Percentiles rank a stretch among this genome's conserved stretches.
phyloP scores from a whole-genome alignment of 306 rosid species.

The Glycine soja region DNA sequence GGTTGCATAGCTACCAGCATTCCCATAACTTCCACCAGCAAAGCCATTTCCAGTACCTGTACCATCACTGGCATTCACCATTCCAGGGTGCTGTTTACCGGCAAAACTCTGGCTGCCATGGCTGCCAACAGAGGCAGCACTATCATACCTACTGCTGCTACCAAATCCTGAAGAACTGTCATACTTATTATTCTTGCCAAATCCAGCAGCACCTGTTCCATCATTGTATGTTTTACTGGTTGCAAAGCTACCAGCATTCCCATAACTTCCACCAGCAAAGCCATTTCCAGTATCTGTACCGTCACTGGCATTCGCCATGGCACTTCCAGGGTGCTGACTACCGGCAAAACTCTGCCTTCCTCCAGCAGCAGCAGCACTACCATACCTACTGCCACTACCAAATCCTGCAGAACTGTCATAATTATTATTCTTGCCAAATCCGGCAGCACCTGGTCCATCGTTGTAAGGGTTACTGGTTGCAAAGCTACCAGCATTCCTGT shows the following conservation, averaged over 20 bases:
- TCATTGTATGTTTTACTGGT: neutral
- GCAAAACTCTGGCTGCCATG: constrained; percentile 26
- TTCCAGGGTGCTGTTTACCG: constrained; percentile 34
- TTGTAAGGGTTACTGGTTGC: constrained; percentile 22
- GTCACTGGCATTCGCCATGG: constrained; percentile 32
- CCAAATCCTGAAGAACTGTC: constrained; percentile 24
- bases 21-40: constrained; percentile 13
- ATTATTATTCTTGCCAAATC: constrained; percentile 34
- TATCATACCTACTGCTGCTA: neutral
- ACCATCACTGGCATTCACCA: constrained; percentile 34
- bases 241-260: too few species aligned
- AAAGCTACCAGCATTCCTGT: constrained; percentile 36
- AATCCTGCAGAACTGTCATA: constrained; percentile 30
- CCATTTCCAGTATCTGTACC: constrained; percentile 26
- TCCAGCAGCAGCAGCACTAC: neutral
- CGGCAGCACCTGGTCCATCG: constrained; percentile 40
- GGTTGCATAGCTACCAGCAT: too few species aligned
- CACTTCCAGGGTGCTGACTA: constrained; percentile 40
- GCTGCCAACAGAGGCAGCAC: neutral
- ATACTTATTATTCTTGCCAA: constrained; percentile 34
- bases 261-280: constrained; percentile 26
- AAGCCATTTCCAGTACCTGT: constrained; percentile 28
- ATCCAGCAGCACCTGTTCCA: constrained; percentile 2
- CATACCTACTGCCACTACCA: neutral
- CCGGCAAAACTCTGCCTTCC: neutral